Evolutionary conservation across 2,329 filamentous ascomycete species (phyloP), one percentile per base, ranked within the genome.

Genomic region (Talaromyces sp.): DNA sequence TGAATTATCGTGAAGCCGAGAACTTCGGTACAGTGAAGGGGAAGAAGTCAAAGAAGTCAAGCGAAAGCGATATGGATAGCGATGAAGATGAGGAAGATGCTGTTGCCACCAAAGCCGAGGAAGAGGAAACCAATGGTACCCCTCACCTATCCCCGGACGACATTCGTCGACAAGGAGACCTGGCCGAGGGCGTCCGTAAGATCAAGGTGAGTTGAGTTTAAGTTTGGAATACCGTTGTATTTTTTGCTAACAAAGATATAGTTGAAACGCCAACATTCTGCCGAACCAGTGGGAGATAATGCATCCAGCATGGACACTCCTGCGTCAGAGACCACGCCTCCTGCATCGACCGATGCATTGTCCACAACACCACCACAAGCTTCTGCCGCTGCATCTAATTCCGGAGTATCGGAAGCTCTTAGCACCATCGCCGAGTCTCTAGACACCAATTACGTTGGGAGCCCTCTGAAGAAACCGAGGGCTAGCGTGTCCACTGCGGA

Each of bases 1-100:
- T 91, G 3, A 86, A 90, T 14, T 97, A 97, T 79, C 86, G 93
- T 58, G 92, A 96, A 64, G 81, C 82, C 60, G 82, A 85, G 46
- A 69, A 67, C 13, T 68, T 66, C 9, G 75, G 74, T 52, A 35
- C 43, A 14, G 68, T 81, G 59, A 86, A 86, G 69, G 81, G 87
- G 71, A 88, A 86, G 75, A 87, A 85, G 78, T 84, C 81, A 68
- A 88, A 73, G 62, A 73, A 75, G 55, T 66, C 70, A 54, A 80
- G 76, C 63, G 78, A 84, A 60, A 87, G 85, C 50, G 84, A 83
- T 24, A 90, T 93, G 73, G 90, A 95, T 67, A 93, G 89, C 63
- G 88, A 90, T 35, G 86, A 88, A 21, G 89, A 92, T 3, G 58
- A 62, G 19, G 43, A 60, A 4, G 89, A 72, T 35, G 70, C 73